Evolutionary conservation across 192 early-diverging fungal genomes (phyloP), one percentile per base, ranked within the genome.

Genomic region (Piromyces finnis): DNA sequence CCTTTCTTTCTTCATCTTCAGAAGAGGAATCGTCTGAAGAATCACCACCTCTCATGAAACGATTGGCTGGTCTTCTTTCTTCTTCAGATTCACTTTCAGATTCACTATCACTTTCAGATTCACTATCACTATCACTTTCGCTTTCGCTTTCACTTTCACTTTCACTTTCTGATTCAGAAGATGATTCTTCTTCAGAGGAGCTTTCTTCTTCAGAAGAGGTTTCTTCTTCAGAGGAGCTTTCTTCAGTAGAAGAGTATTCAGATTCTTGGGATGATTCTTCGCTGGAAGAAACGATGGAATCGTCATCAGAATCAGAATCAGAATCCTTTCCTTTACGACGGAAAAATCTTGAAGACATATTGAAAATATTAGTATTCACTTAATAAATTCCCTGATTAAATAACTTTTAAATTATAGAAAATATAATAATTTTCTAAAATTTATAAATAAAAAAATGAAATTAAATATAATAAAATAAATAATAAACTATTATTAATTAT

Each of bases 1-100:
- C 87, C 30, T 92, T 89, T 87, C 92, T 93, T 77, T 84, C 87
- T 32, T 92, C 94, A 11, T 68, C 51, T 68, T 68, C 51, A 16
- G 87, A 90, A 30, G 36, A 78, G 3, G 36, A 80, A 12, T 78
- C 79, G 11, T 78, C 79, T n/a, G 39, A 79, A 79, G 78, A 79
- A 79, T 79, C 78, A 32, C 30, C 37, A 79, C 78, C 78, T 32
- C 68, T 81, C 80, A 79, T 79, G 22, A 29, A 37, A 78, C 68
- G 30, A 36, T 78, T 77, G 29, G 78, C 35, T 35, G 30, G 37
- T 79, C 41, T 77, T n/a, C 22, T 81, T 78, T 81, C 80, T 79
- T 35, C 30, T 30, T 81, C 80, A 29, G 36, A 37, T 32, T 39
- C 51, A n/a, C 26, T n/a, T 68, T 68, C 51, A n/a, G 18, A 26